Conservation (phyloP, 768 basidiomycete species). For the Calocera cornea region DNA sequence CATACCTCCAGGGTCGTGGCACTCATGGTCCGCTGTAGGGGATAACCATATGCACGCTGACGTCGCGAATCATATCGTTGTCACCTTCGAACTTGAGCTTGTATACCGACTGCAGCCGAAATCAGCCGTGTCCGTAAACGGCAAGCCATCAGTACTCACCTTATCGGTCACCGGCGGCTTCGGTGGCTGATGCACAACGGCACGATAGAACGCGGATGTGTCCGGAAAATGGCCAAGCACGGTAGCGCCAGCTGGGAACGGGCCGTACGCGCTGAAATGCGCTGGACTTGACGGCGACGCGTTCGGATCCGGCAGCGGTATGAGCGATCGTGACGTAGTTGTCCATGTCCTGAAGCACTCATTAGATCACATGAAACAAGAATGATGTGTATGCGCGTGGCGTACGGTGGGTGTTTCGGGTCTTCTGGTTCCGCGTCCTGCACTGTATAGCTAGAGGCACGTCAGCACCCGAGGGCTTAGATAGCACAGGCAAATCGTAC, state of each 20-base stretch:
- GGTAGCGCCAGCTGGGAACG: constrained; percentile 53
- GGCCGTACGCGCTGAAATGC: constrained; percentile 56
- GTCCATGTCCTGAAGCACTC: constrained; percentile 41
- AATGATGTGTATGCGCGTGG: constrained; percentile 4
- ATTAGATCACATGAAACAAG: constrained; percentile 5
- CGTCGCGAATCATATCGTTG: constrained; percentile 65
- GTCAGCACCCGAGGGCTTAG: background rate
- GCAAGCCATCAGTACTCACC: constrained; percentile 8
- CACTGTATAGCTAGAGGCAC: constrained; percentile 56
- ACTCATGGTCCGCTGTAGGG: constrained; percentile 31
- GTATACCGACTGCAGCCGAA: constrained; percentile 32
- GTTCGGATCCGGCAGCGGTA: constrained; percentile 65
- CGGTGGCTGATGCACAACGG: constrained; percentile 44
- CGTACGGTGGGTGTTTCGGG: constrained; percentile 49
- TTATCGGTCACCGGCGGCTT: constrained; percentile 21
- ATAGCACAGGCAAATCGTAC: background rate
- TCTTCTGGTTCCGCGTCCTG: constrained; percentile 78
- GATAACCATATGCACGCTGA: constrained; percentile 67
- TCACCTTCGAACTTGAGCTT: constrained; percentile 82
- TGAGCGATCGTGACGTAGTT: constrained; percentile 54
- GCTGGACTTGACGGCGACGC: constrained; percentile 44
- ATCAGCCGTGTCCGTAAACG: background rate
- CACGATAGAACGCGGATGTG: constrained; percentile 81
- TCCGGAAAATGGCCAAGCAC: constrained; percentile 86
- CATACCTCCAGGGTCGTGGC: background rate